Evolutionary conservation across 306 rosid species (phyloP).

Genomic region (Cucurbita moschata): DNA sequence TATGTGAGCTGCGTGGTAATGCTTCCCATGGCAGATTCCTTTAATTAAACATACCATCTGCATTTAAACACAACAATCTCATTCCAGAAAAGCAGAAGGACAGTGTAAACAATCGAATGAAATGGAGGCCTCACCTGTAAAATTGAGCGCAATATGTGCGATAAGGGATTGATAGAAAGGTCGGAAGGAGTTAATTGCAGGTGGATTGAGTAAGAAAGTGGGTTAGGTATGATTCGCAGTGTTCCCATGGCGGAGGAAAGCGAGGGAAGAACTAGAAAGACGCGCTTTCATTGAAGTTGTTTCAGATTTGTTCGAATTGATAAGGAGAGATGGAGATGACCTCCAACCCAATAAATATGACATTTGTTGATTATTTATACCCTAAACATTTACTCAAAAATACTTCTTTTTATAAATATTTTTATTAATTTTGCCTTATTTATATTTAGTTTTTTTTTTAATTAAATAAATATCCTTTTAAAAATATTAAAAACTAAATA

Average conservation of each 20-base stretch:
- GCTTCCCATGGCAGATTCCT: conserved; percentile 87
- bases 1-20: conserved; percentile 62
- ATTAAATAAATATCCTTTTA: no score
- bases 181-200: conserved; percentile 9
- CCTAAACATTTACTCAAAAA: no score
- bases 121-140: conserved; percentile 65
- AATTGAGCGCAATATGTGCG: conserved; percentile 79
- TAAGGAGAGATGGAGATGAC: background rate
- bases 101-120: conserved; percentile 12
- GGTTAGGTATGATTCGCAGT: conserved; percentile 65
- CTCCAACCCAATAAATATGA: background rate
- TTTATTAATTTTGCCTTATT: no score
- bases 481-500: no score
- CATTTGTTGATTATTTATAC: no score
- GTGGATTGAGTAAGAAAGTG: conserved; percentile 2
- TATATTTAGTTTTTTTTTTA: no score
- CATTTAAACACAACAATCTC: background rate
- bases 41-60: conserved; percentile 93
- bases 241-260: conserved; percentile 28
- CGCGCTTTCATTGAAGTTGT: background rate
- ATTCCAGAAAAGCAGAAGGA: background rate
- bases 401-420: no score
- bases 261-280: background rate
- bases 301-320: background rate
- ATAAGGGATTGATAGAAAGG: background rate